Base-by-base conservation (phyloP, 495 filamentous ascomycete genomes). In the Cercophora sp. region DNA sequence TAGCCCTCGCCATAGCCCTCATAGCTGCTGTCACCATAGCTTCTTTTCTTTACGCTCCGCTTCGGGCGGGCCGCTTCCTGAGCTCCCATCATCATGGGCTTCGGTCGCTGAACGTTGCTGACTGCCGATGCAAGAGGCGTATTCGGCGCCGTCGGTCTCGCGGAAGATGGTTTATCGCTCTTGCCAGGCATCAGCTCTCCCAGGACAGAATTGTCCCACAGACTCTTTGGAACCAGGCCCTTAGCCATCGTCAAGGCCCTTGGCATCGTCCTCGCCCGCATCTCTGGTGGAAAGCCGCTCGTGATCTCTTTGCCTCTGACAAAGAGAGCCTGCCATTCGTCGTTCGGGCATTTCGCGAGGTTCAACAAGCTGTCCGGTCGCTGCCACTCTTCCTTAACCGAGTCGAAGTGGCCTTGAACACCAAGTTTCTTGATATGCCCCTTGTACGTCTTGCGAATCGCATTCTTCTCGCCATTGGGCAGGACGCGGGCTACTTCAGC, bases 381-480 rank as follows among this genome's bases (percentile, higher is more conserved):
- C 6, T 70, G 60, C 11, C 55, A 51, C 9, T 79, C 74, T 34
- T 73, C 66, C 64, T 76, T 78, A 23, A 70, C 67, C 1, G 70
- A 70, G 51, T 82, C 78, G 54, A 79, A 82, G 25, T 74, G 68
- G 24, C 79, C 79, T 52, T 69, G 70, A 1, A 82, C 62, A 48
- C 73, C 74, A n/a, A 79, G 63, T 47, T 70, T 73, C 66, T 78
- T 79, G 55, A 82, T 77, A 34, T 80, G 70, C 10, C 75, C 76
- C 66, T 82, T 82, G 63, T 82, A 82, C 5, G 79, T 80, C 62
- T 82, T 82, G 6, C 79, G 70, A 29, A 82, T 67, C 51, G 73
- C 72, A 58, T 75, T 78, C 68, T 82, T 82, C 56, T 78, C 70
- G 39, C 76, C 76, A 59, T 79, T 77, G 11, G 74, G 74, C 46